Evolutionary conservation across 352 stramenopile species (phyloP), one percentile per base, ranked within the genome.

Genomic region (Globisporangium perplexum): DNA sequence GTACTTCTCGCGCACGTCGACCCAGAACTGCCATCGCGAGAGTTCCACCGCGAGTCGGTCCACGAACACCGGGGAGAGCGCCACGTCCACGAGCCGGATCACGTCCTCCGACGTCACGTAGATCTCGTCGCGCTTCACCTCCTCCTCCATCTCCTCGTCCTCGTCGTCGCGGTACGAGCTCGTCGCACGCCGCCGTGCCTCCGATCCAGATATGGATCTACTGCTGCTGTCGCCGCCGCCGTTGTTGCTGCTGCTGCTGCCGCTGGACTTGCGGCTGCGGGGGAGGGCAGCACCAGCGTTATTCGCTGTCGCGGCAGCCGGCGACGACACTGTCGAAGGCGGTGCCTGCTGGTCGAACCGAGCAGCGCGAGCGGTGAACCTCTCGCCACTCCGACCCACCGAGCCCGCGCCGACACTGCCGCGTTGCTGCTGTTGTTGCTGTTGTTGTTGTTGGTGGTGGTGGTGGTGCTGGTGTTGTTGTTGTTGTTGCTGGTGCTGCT

Each of bases 21-120:
- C 77, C 75, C 80, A 90, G 42, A 90, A 90, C 54, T 90, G 77
- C 77, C 77, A 90, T 0, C 77, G 69, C n/a, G 75, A 86, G 15
- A 88, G 62, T 60, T 90, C 80, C 4, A 56, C 65, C 1, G 73
- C 57, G 49, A 90, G 62, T 3, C 80, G 69, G 49, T 88, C 77
- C 2, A 88, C 80, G 49, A 90, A 90, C 46, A 83, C 75, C 8
- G 72, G 63, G 33, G 80, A 90, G 4, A 90, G 59, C 44, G 88
- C 75, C 4, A 90, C 80, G 31, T 90, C 80, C 38, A 90, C 75
- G 8, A 90, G 63, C 7, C 77, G 76, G 23, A 88, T 84, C 53
- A 90, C 75, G 52, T 88, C 80, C 53, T 88, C 80, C 0, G 79
- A 84, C 12, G 79, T 88, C 57, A 88, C 74, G 6, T 71, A 71